Conservation (phyloP, 1,284 basidiomycete genomes). For the Puccinia novopanici region DNA sequence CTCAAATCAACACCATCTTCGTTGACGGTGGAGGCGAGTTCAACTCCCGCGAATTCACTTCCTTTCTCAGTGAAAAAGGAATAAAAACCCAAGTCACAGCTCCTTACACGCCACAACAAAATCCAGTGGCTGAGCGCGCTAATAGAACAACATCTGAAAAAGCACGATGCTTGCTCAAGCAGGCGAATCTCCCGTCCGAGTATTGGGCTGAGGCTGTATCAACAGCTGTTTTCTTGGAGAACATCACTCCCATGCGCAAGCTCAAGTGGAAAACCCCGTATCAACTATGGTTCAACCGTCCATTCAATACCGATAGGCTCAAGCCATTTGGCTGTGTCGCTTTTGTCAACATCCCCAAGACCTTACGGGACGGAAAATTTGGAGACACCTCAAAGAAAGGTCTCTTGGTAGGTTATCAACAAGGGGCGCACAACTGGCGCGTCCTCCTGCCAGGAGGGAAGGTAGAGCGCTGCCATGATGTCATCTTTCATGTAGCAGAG, state of each 20-base stretch:
- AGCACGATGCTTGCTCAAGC: neutral
- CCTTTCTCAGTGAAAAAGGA: neutral
- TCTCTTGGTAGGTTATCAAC: neutral
- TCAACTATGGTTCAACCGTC: neutral
- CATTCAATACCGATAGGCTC: neutral
- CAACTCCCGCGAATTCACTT: neutral
- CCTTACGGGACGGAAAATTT: slow-evolving; percentile 1
- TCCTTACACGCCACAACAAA: slow-evolving; percentile 6
- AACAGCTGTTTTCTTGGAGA: neutral
- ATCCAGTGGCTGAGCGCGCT: neutral
- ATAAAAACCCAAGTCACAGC: neutral
- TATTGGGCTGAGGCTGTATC: neutral
- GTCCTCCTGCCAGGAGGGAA: neutral
- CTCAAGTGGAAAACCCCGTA: neutral
- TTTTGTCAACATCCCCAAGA: neutral
- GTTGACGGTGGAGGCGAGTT: too few relatives aligned
- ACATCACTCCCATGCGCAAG: neutral
- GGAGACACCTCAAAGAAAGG: neutral
- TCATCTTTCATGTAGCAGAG: neutral
- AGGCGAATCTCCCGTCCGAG: neutral
- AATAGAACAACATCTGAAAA: neutral
- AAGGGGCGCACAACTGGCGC: neutral
- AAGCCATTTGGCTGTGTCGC: slow-evolving; percentile 20
- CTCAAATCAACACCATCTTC: neutral
- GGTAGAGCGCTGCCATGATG: neutral